These are phyloP conservation scores for Geotrichum carabidarum DNA, from an alignment of 1,139 yeast genomes.

Conservation along the genomic window DNA sequence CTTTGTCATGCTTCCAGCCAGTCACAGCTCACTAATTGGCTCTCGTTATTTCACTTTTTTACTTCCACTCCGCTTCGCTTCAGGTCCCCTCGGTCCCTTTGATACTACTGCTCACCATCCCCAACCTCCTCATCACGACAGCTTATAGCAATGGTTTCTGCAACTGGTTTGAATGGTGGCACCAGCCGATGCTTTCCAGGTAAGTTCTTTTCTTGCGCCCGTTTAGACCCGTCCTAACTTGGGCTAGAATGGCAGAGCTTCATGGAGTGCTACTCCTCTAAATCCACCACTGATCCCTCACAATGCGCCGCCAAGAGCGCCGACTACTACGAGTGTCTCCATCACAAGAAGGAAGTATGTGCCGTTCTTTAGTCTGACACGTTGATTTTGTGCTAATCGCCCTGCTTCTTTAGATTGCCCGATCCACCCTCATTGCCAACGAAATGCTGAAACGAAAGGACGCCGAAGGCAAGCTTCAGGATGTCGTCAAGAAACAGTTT, in stretches of 20 bases:
- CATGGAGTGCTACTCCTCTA: conserved; percentile 45
- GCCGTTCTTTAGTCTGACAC: conserved; percentile 12
- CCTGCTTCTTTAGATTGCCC: conserved; percentile 12
- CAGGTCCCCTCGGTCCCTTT: no score
- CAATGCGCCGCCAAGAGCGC: conserved; percentile 42
- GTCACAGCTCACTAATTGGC: not conserved
- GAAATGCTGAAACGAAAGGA: conserved; percentile 30
- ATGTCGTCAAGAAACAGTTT: conserved; percentile 24
- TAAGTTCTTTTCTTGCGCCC: conserved; percentile 25
- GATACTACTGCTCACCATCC: not conserved
- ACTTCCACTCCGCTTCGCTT: not conserved
- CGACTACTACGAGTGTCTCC: conserved; percentile 49
- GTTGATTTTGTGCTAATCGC: not conserved
- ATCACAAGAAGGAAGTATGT: conserved; percentile 43
- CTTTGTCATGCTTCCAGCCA: not conserved
- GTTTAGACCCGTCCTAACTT: not conserved
- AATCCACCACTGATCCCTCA: conserved; percentile 36
- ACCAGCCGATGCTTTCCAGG: conserved; percentile 46
- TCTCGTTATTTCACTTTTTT: not conserved
- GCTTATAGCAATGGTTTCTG: conserved; percentile 35
- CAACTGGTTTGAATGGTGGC: conserved; percentile 44
- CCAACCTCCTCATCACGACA: not conserved
- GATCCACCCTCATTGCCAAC: conserved; percentile 24
- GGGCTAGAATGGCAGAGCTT: conserved; percentile 43
- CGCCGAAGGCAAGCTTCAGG: conserved; percentile 23